phyloP scores from a whole-genome alignment of 23 red algal species.

The Pyropia haitanensis region DNA sequence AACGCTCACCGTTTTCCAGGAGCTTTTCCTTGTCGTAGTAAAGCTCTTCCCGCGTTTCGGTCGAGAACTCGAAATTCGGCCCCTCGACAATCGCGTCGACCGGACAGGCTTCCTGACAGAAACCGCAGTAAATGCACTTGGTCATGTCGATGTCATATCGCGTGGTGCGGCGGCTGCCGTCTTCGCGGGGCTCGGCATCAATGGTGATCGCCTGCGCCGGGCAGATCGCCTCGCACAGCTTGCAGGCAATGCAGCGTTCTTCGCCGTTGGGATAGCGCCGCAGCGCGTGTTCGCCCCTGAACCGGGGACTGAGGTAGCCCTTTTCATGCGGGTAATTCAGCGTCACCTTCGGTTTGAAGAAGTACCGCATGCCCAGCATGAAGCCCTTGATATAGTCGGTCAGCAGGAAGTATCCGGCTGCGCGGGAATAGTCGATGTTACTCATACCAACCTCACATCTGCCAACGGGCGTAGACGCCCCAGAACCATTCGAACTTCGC shows the following conservation, averaged over 20 bases:
- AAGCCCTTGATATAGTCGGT: no score
- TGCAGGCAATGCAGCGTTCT: conserved; percentile 40
- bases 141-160: conserved; percentile 40
- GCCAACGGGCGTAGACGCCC: no score
- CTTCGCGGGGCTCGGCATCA: conserved; percentile 24
- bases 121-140: conserved; percentile 37
- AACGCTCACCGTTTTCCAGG: conserved; percentile 24
- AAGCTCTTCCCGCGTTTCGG: conserved; percentile 27
- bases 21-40: conserved; percentile 39
- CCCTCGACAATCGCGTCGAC: conserved; percentile 33
- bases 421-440: no score
- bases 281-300: conserved; percentile 35
- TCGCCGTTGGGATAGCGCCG: conserved; percentile 27
- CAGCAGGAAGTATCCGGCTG: no score
- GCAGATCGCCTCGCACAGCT: conserved; percentile 19
- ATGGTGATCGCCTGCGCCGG: conserved; percentile 37
- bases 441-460: no score
- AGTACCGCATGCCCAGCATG: no score
- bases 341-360: no score
- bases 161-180: conserved; percentile 29
- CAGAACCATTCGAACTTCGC: no score
- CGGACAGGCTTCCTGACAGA: conserved; percentile 37
- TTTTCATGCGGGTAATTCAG: conserved; percentile 37
- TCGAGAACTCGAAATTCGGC: conserved; percentile 24
- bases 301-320: conserved; percentile 12